A percentile compares a stretch with the other conserved stretches of the same genome.
phyloP scores from a whole-genome alignment of 2,329 filamentous ascomycete genomes.

The Bipolaris oryzae region DNA sequence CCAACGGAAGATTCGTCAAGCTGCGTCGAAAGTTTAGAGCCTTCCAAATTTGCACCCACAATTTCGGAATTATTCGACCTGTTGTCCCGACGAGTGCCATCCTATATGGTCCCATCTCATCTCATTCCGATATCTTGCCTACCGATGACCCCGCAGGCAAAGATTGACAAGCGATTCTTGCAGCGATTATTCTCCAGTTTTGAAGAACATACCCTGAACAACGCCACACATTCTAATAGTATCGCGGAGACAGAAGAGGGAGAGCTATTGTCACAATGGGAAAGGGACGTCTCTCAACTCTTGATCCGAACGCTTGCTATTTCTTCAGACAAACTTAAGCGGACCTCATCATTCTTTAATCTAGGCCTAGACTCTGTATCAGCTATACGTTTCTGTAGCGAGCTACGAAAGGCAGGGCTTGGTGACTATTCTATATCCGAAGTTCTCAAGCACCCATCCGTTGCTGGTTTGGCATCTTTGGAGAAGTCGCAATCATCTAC shows the following conservation, averaged over 20 bases:
- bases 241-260: slow-evolving; percentile 46
- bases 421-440: slow-evolving; percentile 67
- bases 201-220: slow-evolving; percentile 53
- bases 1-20: slow-evolving; percentile 40
- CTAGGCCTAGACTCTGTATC: slow-evolving; percentile 84
- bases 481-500: not conserved
- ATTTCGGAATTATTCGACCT: slow-evolving; percentile 58
- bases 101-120: slow-evolving; percentile 80
- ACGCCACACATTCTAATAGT: slow-evolving; percentile 41
- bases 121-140: slow-evolving; percentile 72
- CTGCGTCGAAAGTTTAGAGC: slow-evolving; percentile 49
- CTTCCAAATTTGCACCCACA: slow-evolving; percentile 37
- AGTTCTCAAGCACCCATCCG: slow-evolving; percentile 70
- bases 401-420: slow-evolving; percentile 57
- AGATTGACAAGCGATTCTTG: slow-evolving; percentile 69
- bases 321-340: slow-evolving; percentile 56
- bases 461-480: slow-evolving; percentile 63
- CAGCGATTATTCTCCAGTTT: slow-evolving; percentile 56
- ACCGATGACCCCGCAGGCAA: slow-evolving; percentile 76
- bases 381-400: slow-evolving; percentile 71
- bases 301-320: slow-evolving; percentile 61
- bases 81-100: slow-evolving; percentile 64
- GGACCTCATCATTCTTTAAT: slow-evolving; percentile 75
- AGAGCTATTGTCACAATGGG: slow-evolving; percentile 59
- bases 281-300: slow-evolving; percentile 61